Evolutionary conservation across 179 eudicot species (phyloP).

Genomic region (Amaranthus tricolor): DNA sequence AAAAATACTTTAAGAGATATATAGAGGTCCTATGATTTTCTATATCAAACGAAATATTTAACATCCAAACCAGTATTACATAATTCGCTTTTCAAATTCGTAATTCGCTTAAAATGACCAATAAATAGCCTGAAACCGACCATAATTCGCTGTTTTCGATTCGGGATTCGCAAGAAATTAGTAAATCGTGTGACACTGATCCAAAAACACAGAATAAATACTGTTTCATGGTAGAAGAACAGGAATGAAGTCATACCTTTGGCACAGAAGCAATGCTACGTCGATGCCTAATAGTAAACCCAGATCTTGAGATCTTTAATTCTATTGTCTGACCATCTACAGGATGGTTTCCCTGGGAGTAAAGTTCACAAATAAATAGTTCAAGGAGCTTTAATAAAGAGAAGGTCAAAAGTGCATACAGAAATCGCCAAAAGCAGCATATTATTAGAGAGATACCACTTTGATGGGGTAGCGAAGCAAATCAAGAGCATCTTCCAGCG

Average conservation of each 20-base stretch:
- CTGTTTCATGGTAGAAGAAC: not conserved
- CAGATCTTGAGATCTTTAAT: constrained; percentile 55
- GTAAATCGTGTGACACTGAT: not conserved
- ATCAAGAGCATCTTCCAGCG: constrained; percentile 72
- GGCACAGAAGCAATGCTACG: constrained; percentile 61
- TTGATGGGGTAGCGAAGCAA: constrained; percentile 71
- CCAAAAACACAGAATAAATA: not conserved
- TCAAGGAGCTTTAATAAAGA: not conserved
- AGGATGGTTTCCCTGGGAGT: constrained; percentile 79
- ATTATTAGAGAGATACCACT: constrained; percentile 44
- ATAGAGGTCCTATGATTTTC: not conserved
- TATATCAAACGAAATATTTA: not conserved
- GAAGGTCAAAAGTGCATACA: not conserved
- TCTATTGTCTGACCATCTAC: constrained; percentile 59
- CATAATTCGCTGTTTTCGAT: too few species aligned
- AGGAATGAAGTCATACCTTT: constrained; percentile 50
- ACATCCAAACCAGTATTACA: not conserved
- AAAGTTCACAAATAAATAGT: constrained; percentile 7
- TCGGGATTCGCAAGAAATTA: too few species aligned
- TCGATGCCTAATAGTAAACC: constrained; percentile 71
- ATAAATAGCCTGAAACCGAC: too few species aligned
- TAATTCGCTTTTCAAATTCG: too few species aligned
- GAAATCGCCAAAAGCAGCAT: not conserved
- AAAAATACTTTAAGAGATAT: not conserved
- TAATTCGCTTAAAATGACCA: too few species aligned